phyloP scores from a whole-genome alignment of 202 grass and related monocot genomes.

The Zoysia matrella region DNA sequence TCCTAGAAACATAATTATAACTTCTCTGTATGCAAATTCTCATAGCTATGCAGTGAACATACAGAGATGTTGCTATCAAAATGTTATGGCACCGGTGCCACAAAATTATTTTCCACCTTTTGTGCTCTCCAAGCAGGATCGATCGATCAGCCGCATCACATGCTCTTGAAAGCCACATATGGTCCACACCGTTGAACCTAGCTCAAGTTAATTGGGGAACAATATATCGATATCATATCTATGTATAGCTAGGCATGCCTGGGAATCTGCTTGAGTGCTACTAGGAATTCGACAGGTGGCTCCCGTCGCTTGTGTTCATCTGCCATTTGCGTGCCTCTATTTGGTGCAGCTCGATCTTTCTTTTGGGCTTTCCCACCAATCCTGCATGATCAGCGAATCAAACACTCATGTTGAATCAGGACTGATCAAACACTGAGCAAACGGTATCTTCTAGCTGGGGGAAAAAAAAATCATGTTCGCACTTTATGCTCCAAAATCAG shows the following conservation, averaged over 20 bases:
- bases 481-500: neutral
- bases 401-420: neutral
- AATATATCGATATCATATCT: constrained; percentile 4
- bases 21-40: too few relatives aligned
- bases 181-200: constrained; percentile 22
- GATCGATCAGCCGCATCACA: constrained; percentile 56
- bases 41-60: too few relatives aligned
- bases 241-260: constrained; percentile 6
- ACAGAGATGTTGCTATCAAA: too few relatives aligned
- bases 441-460: neutral
- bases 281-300: constrained; percentile 48
- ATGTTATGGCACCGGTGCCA: too few relatives aligned
- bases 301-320: neutral
- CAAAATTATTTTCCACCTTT: constrained; percentile 13
- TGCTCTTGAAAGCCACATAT: constrained; percentile 37
- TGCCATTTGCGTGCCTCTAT: constrained; percentile 22
- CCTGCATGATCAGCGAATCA: neutral
- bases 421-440: neutral
- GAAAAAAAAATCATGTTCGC: neutral
- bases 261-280: constrained; percentile 37
- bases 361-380: neutral
- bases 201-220: constrained; percentile 26
- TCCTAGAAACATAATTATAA: too few relatives aligned
- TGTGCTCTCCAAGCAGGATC: constrained; percentile 42
- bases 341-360: neutral